Evolutionary conservation across 179 eudicot genomes (phyloP).

Genomic region (Pouteria campechiana): DNA sequence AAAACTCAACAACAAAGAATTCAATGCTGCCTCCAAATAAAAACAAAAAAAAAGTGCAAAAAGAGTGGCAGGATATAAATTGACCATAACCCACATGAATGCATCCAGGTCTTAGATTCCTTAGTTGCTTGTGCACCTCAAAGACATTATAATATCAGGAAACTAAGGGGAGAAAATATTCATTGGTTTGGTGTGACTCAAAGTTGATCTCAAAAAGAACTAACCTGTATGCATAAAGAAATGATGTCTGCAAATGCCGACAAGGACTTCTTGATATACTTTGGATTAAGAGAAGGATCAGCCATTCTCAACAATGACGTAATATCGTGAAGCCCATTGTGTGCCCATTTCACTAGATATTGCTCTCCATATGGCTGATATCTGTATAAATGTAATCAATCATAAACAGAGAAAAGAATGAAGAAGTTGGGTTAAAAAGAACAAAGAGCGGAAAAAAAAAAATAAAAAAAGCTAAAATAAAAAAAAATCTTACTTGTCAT

Average conservation of each 20-base stretch:
- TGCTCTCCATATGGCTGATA: slow-evolving; percentile 72
- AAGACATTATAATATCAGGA: too few relatives aligned
- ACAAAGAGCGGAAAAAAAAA: neutral
- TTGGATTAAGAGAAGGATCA: slow-evolving; percentile 61
- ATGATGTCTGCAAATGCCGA: slow-evolving; percentile 92
- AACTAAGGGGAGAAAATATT: too few relatives aligned
- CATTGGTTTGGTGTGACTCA: too few relatives aligned
- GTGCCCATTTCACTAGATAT: slow-evolving; percentile 83
- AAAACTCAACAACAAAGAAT: too few relatives aligned
- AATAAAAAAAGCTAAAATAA: neutral
- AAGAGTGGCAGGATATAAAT: too few relatives aligned
- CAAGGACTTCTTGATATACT: slow-evolving; percentile 66
- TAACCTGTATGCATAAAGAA: slow-evolving; percentile 79
- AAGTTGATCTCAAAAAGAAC: too few relatives aligned
- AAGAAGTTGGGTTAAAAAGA: neutral
- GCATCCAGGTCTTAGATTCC: too few relatives aligned
- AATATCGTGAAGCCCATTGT: slow-evolving; percentile 73
- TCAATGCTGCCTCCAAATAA: too few relatives aligned
- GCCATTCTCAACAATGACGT: slow-evolving; percentile 85
- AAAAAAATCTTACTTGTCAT: slow-evolving; percentile 50
- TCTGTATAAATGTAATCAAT: slow-evolving; percentile 15
- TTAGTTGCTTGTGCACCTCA: too few relatives aligned
- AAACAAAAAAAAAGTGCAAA: too few relatives aligned
- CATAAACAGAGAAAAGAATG: neutral
- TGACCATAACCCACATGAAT: too few relatives aligned